A percentile compares a stretch with the other conserved stretches of the same genome.
These are phyloP conservation scores for Podospora pseudocomata DNA, from an alignment of 495 filamentous ascomycete species.

Conservation along the genomic window DNA sequence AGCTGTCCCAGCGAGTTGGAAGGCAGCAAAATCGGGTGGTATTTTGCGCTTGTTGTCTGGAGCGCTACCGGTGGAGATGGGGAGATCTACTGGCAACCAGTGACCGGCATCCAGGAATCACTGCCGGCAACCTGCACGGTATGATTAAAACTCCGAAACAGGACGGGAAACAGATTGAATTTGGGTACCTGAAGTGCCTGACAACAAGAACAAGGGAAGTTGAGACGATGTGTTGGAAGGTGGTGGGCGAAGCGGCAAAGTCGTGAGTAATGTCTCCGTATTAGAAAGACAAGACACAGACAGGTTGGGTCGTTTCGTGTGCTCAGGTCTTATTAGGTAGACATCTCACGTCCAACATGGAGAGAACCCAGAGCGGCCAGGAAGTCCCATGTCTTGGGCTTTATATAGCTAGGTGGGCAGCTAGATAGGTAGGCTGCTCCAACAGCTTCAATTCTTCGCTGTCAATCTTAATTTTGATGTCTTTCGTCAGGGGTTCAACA, in stretches of 20 bases:
- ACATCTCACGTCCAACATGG: neutral
- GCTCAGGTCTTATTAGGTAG: neutral
- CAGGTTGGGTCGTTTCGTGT: neutral
- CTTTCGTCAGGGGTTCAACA: slow-evolving; percentile 3
- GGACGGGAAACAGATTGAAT: neutral
- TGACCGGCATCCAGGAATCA: neutral
- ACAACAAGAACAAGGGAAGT: neutral
- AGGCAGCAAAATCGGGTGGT: slow-evolving; percentile 19
- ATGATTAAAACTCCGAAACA: neutral
- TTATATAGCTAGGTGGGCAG: neutral
- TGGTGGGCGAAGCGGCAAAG: neutral
- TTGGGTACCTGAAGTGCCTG: neutral
- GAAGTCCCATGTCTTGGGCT: neutral
- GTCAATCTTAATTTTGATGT: neutral
- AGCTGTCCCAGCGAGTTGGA: slow-evolving; percentile 28
- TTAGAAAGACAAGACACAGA: no score
- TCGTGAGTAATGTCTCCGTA: neutral
- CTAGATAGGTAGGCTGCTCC: neutral
- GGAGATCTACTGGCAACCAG: neutral
- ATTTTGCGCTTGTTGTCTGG: neutral
- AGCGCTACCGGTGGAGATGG: slow-evolving; percentile 1
- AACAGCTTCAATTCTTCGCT: neutral
- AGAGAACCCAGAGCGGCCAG: neutral
- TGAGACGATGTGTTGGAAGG: neutral
- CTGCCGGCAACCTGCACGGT: neutral